Evolutionary conservation across 2,329 filamentous ascomycete species (phyloP).

Genomic region (Elsinoe fawcettii): DNA sequence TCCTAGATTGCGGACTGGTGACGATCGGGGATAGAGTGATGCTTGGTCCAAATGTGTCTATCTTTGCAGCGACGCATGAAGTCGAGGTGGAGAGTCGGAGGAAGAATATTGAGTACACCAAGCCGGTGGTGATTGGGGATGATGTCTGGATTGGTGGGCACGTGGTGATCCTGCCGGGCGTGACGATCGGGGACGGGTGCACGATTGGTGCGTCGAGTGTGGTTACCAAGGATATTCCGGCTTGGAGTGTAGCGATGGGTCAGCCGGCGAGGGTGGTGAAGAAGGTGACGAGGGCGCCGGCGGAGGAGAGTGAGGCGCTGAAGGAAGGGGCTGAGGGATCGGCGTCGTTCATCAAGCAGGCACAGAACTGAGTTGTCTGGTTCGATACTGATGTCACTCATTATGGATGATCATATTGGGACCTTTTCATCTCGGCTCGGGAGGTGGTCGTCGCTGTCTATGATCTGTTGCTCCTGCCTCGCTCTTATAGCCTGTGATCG

Average conservation of each 20-base stretch:
- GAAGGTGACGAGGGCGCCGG: constrained; percentile 25
- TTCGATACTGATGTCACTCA: background rate
- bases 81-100: constrained; percentile 41
- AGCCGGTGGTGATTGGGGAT: constrained; percentile 55
- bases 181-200: constrained; percentile 66
- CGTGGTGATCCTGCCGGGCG: constrained; percentile 63
- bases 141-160: constrained; percentile 76
- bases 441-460: background rate
- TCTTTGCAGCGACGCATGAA: constrained; percentile 48
- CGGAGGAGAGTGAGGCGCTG: background rate
- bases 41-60: constrained; percentile 46
- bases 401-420: background rate
- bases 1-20: constrained; percentile 47
- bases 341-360: background rate
- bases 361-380: background rate
- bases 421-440: background rate
- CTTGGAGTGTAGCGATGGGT: constrained; percentile 33
- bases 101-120: constrained; percentile 44
- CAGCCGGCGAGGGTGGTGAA: constrained; percentile 31
- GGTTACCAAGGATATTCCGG: constrained; percentile 58
- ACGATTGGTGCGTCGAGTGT: constrained; percentile 76
- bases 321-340: background rate
- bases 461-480: background rate
- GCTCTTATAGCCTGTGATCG: background rate
- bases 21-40: constrained; percentile 46